Base-by-base conservation (phyloP, 495 filamentous ascomycete species). In the Penicillium ochrochloron region DNA sequence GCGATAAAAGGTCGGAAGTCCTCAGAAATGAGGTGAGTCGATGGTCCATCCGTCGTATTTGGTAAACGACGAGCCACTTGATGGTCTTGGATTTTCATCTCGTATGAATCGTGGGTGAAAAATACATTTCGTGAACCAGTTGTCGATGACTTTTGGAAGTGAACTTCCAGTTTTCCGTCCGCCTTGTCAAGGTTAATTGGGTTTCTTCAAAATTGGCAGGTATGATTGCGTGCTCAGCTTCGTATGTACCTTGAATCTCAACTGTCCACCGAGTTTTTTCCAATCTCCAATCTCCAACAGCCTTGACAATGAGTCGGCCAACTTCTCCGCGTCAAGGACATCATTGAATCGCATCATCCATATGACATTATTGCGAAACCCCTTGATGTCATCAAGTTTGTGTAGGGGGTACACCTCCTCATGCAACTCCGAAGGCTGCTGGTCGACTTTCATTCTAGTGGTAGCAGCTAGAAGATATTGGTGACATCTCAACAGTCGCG, bases 241-340 rank as follows among this genome's bases (percentile, higher is more conserved):
- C 17, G 15, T 41, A 41, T 12, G 5, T 75, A 80, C 78, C 60
- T 73, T 76, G 46, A 59, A 65, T 70, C 78, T 67, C 35, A 83
- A 39, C 50, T 81, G 69, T 11, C 75, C 81, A 11, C 82, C 82
- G 7, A 84, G 66, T 59, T 81, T 83, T 23, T 72, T 70, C 80
- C 82, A 84, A 59, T 76, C 72, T 23, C 71, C 76, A 6, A 73
- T 73, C 29, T 75, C 66, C 9, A 81, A 65, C 23, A 84, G 66
- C 23, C 58, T 73, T 12, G 73, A 72, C 0, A 84, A 65, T 3
- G 79, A 64, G n/a, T 53, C n/a, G 17, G 74, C 76, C 53, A 83
- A 69, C 37, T 76, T 78, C 19, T 79, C 70, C 3, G 81, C 70
- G 29, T 83, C 81, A 0, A 85, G 71, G 14, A 84, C 75, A 41